Evolutionary conservation across 2,329 filamentous ascomycete species (phyloP).

Genomic region (Xylariomycetidae sp.): DNA sequence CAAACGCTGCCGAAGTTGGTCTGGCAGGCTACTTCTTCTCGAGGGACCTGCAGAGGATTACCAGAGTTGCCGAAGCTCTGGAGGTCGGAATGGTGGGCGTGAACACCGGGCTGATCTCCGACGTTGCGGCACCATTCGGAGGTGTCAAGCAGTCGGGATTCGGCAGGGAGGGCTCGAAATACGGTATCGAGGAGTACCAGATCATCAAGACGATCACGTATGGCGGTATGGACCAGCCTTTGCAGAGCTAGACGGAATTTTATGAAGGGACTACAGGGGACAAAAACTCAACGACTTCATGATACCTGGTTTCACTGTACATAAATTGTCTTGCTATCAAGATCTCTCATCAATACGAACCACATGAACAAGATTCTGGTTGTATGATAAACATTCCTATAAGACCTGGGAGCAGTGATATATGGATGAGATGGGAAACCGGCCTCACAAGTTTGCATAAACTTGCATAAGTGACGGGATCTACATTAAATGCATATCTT

Average conservation of each 20-base stretch:
- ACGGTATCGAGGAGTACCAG: conserved; percentile 74
- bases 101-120: conserved; percentile 67
- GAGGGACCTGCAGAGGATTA: conserved; percentile 53
- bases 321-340: no score
- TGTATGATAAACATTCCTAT: no score
- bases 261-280: no score
- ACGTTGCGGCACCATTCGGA: conserved; percentile 61
- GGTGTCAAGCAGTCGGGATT: conserved; percentile 81
- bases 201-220: conserved; percentile 61
- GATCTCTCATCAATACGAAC: no score
- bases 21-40: conserved; percentile 94
- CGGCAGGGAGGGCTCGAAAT: conserved; percentile 71
- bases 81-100: conserved; percentile 87
- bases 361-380: no score
- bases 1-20: conserved; percentile 80
- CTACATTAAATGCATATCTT: no score
- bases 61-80: conserved; percentile 61
- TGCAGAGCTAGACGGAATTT: conserved; percentile 45
- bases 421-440: no score
- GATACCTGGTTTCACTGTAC: no score
- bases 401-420: no score
- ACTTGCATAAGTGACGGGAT: no score
- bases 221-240: conserved; percentile 51
- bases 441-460: no score
- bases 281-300: no score